These are phyloP conservation scores for Stylonectria norvegica DNA, from an alignment of 2,329 filamentous ascomycete species.

Conservation along the genomic window DNA sequence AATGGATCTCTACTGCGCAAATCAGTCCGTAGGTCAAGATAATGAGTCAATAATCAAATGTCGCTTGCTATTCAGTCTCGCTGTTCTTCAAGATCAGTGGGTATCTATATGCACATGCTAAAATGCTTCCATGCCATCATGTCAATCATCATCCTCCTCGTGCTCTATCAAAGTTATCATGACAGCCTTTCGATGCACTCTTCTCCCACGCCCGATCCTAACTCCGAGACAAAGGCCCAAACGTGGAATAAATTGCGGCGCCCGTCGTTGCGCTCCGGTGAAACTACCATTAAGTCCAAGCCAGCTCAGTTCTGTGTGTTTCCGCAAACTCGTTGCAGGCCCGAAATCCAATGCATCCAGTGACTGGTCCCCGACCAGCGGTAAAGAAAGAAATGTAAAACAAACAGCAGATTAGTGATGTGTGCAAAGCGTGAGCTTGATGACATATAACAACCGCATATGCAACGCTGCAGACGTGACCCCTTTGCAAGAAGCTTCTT, in stretches of 20 bases:
- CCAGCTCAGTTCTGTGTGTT: constrained; percentile 1
- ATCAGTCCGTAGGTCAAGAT: constrained; percentile 3
- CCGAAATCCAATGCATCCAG: constrained; percentile 30
- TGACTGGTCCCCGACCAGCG: constrained; percentile 29
- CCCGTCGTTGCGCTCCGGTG: constrained; percentile 22
- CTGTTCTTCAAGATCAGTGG: constrained; percentile 27
- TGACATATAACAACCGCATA: neutral
- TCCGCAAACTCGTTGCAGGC: constrained; percentile 9
- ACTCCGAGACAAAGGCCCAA: constrained; percentile 7
- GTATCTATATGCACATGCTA: constrained; percentile 33
- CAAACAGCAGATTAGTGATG: constrained; percentile 3
- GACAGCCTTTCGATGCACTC: constrained; percentile 21
- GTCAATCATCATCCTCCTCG: constrained; percentile 19
- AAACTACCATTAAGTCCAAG: constrained; percentile 14
- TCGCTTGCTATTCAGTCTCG: constrained; percentile 30
- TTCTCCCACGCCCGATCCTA: constrained; percentile 2
- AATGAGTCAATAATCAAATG: constrained; percentile 22
- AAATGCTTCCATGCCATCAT: constrained; percentile 13
- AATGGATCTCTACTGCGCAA: too few species aligned
- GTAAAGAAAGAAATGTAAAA: constrained; percentile 19
- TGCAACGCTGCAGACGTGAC: neutral
- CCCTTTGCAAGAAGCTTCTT: neutral
- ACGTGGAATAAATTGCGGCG: constrained; percentile 20
- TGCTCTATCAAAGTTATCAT: constrained; percentile 28
- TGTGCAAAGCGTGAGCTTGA: constrained; percentile 1